Conservation (phyloP, 495 filamentous ascomycete genomes). For the Aspergillus homomorphus region DNA sequence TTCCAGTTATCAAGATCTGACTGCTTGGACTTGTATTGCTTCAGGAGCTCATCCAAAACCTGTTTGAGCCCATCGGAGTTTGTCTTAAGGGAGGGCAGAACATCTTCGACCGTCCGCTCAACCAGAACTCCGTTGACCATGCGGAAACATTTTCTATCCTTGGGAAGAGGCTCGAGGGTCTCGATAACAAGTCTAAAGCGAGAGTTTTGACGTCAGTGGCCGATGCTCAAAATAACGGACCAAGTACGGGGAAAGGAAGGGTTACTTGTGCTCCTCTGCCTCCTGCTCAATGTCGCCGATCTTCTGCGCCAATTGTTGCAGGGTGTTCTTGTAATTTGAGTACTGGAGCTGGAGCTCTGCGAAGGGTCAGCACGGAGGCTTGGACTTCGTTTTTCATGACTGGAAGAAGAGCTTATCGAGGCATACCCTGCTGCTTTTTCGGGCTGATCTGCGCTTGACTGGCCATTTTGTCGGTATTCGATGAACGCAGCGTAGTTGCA, state of each 20-base stretch:
- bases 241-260: constrained; percentile 5
- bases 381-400: constrained; percentile 18
- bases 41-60: constrained; percentile 91
- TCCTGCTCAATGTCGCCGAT: constrained; percentile 97
- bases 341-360: constrained; percentile 92
- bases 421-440: constrained; percentile 82
- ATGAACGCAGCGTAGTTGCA: constrained; percentile 23
- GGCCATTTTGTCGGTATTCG: constrained; percentile 32
- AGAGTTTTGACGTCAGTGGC: constrained; percentile 15
- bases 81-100: constrained; percentile 86
- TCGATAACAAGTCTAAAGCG: constrained; percentile 82
- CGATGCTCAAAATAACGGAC: not conserved
- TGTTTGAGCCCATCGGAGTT: constrained; percentile 94
- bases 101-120: constrained; percentile 89
- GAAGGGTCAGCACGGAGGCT: constrained; percentile 18
- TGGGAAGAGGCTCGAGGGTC: constrained; percentile 77
- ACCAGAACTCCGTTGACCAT: constrained; percentile 97
- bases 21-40: constrained; percentile 95
- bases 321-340: constrained; percentile 89
- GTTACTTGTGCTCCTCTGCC: constrained; percentile 95
- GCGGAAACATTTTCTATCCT: constrained; percentile 94
- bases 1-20: constrained; percentile 98
- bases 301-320: constrained; percentile 91
- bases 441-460: constrained; percentile 48
- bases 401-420: not conserved